A percentile compares a stretch with the other conserved stretches of the same genome.
Evolutionary conservation across 345 rosid genomes (phyloP).

Genomic region (Limnanthes douglasii): DNA sequence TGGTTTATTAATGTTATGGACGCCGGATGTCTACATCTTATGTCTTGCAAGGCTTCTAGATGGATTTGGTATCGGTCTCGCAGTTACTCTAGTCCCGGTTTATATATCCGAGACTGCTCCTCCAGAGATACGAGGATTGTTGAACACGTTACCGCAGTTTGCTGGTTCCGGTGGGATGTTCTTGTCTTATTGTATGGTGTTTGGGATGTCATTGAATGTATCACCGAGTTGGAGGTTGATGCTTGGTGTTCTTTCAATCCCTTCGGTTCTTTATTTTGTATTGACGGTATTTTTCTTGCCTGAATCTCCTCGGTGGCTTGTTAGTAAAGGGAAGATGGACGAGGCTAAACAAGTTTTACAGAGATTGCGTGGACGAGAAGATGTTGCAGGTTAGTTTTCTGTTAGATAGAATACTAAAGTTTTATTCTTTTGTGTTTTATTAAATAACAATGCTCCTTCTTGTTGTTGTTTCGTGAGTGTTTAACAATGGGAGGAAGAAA

Average conservation of each 20-base stretch:
- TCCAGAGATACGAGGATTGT: slow-evolving; percentile 55
- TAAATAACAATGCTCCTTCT: too few relatives aligned
- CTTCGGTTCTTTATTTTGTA: slow-evolving; percentile 35
- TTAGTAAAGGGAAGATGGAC: slow-evolving; percentile 64
- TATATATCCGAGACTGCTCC: slow-evolving; percentile 89
- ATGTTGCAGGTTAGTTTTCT: slow-evolving; percentile 49
- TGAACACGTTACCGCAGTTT: slow-evolving; percentile 77
- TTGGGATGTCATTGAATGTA: slow-evolving; percentile 54
- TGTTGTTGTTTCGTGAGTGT: too few relatives aligned
- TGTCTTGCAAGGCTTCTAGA: slow-evolving; percentile 56
- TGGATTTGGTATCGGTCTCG: slow-evolving; percentile 76
- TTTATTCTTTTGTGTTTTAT: background rate
- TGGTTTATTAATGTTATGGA: slow-evolving; percentile 66
- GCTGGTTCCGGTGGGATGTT: slow-evolving; percentile 80
- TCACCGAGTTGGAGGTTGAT: slow-evolving; percentile 78
- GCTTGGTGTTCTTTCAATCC: slow-evolving; percentile 72
- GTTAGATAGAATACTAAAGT: too few relatives aligned
- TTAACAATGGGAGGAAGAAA: too few relatives aligned
- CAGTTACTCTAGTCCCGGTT: slow-evolving; percentile 62
- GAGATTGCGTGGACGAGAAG: slow-evolving; percentile 65
- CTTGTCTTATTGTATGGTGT: slow-evolving; percentile 67
- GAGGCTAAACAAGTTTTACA: slow-evolving; percentile 69
- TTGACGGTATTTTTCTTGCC: slow-evolving; percentile 64
- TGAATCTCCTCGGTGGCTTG: slow-evolving; percentile 95
- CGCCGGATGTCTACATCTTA: slow-evolving; percentile 68